A percentile compares a stretch with the other conserved stretches of the same genome.
phyloP scores from a whole-genome alignment of 306 rosid species.

The Vicia sativa region DNA sequence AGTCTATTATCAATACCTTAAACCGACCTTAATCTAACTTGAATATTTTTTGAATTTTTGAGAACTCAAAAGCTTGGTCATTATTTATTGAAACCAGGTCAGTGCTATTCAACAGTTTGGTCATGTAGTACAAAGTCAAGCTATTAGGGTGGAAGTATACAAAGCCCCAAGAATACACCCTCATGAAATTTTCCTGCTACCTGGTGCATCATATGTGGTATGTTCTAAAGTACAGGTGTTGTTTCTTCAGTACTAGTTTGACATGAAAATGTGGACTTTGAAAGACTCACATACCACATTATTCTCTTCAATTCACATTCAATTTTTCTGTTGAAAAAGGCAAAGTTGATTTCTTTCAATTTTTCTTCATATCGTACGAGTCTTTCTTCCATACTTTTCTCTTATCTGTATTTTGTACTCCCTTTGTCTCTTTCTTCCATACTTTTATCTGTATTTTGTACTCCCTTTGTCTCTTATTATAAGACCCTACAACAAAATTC shows the following conservation, averaged over 20 bases:
- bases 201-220: conserved; percentile 89
- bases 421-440: no score
- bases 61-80: conserved; percentile 29
- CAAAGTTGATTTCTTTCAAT: neutral
- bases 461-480: no score
- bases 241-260: conserved; percentile 13
- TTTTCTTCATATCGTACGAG: neutral
- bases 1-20: conserved; percentile 42
- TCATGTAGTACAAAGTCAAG: conserved; percentile 62
- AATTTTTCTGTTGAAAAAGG: conserved; percentile 27
- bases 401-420: no score
- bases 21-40: conserved; percentile 25
- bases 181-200: conserved; percentile 68
- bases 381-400: no score
- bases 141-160: conserved; percentile 86
- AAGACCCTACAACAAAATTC: no score
- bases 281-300: neutral
- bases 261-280: conserved; percentile 33
- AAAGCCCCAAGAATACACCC: conserved; percentile 80
- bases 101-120: conserved; percentile 70
- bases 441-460: no score
- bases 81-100: conserved; percentile 65
- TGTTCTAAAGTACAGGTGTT: conserved; percentile 38
- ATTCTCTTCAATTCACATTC: conserved; percentile 11
- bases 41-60: conserved; percentile 36